Conservation (phyloP, 2,329 filamentous ascomycete species). For the Aspergillus texensis region DNA sequence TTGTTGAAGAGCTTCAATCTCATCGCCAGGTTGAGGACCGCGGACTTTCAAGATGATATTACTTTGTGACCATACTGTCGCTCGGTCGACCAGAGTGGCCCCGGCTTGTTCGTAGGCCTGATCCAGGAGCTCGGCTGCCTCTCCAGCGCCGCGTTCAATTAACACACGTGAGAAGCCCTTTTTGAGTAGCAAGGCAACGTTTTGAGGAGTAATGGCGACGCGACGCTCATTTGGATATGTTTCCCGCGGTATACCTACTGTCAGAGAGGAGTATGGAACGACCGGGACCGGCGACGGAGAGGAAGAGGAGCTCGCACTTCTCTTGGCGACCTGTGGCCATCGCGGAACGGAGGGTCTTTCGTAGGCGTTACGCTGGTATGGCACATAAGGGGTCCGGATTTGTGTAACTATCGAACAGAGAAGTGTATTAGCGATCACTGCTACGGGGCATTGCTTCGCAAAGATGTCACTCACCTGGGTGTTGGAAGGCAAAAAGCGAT, state of each 20-base stretch:
- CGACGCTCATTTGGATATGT: conserved; percentile 77
- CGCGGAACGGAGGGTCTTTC: conserved; percentile 9
- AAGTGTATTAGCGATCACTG: conserved; percentile 7
- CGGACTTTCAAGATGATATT: conserved; percentile 86
- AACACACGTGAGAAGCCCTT: conserved; percentile 80
- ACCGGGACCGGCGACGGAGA: conserved; percentile 27
- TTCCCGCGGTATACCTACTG: conserved; percentile 78
- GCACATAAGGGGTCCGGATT: conserved; percentile 16
- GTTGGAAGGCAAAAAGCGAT: conserved; percentile 19
- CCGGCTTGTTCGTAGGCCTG: conserved; percentile 76
- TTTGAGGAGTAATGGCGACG: conserved; percentile 82
- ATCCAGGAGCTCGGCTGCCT: conserved; percentile 75
- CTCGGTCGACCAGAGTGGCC: conserved; percentile 71
- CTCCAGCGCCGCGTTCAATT: conserved; percentile 79
- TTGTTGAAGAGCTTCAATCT: conserved; percentile 68
- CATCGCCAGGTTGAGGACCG: conserved; percentile 66
- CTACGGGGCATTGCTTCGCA: background rate
- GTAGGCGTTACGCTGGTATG: conserved; percentile 12
- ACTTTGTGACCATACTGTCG: conserved; percentile 71
- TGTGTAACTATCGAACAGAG: conserved; percentile 19
- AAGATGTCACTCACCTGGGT: conserved; percentile 25
- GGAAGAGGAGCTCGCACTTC: conserved; percentile 27
- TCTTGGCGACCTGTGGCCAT: conserved; percentile 21
- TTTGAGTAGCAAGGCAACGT: conserved; percentile 78
- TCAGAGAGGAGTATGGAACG: conserved; percentile 69